These are phyloP conservation scores for Globisporangium yorkense DNA, from an alignment of 352 stramenopile genomes.

Conservation along the genomic window DNA sequence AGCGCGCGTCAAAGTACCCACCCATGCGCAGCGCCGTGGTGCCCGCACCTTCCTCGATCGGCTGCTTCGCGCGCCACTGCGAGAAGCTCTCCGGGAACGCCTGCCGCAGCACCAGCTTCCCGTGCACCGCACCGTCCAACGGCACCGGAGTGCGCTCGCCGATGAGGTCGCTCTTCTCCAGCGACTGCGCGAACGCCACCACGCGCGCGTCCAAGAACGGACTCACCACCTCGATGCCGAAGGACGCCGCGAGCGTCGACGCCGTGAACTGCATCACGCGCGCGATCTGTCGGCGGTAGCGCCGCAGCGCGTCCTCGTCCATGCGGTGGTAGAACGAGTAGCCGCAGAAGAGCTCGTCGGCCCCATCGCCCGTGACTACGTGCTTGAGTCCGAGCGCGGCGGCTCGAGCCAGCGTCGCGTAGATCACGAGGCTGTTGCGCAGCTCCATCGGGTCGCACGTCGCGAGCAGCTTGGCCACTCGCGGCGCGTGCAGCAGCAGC, in stretches of 20 bases:
- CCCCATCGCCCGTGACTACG: constrained; percentile 78
- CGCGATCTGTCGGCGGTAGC: constrained; percentile 75
- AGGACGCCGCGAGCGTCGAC: constrained; percentile 43
- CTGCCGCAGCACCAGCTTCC: constrained; percentile 82
- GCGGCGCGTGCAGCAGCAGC: constrained; percentile 30
- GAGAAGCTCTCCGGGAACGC: constrained; percentile 79
- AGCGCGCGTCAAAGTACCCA: constrained; percentile 53
- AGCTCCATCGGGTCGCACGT: constrained; percentile 87
- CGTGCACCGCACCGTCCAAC: constrained; percentile 39
- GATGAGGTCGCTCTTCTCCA: constrained; percentile 60
- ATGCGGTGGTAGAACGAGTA: constrained; percentile 84
- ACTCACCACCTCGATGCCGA: constrained; percentile 63
- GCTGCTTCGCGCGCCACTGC: constrained; percentile 85
- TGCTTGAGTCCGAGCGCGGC: constrained; percentile 39
- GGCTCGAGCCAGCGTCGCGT: constrained; percentile 57
- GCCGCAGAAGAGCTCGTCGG: constrained; percentile 85
- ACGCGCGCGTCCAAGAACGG: constrained; percentile 73
- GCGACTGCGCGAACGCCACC: constrained; percentile 55
- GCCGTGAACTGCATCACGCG: constrained; percentile 82
- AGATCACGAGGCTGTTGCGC: constrained; percentile 84
- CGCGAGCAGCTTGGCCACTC: constrained; percentile 44
- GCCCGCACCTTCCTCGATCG: constrained; percentile 80
- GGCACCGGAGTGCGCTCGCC: constrained; percentile 57
- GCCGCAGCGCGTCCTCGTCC: constrained; percentile 40
- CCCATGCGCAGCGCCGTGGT: constrained; percentile 62